Conservation (phyloP, 768 basidiomycete species). For the Mycena haematopus region DNA sequence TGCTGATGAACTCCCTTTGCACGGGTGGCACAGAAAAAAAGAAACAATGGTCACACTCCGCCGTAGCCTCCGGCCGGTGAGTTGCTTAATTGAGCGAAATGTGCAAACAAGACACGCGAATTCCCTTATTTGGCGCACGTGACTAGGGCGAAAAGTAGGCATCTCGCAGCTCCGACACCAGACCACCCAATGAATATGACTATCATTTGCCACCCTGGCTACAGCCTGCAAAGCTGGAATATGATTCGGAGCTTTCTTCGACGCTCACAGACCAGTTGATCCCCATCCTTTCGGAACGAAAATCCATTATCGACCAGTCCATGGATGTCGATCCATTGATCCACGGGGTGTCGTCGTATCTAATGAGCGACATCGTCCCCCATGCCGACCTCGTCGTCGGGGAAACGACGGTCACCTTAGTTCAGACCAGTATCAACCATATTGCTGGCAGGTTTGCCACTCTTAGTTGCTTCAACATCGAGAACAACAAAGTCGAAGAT, state of each 20-base stretch:
- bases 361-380: background rate
- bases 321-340: background rate
- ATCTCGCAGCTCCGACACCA: background rate
- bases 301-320: background rate
- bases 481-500: background rate
- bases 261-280: background rate
- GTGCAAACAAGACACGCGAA: too few relatives aligned
- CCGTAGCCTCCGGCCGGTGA: too few relatives aligned
- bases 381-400: background rate
- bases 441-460: constrained; percentile 9
- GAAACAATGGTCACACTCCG: background rate
- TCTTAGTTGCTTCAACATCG: constrained; percentile 15
- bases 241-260: background rate
- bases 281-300: background rate
- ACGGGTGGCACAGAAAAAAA: background rate
- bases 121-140: too few relatives aligned
- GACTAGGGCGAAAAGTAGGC: too few relatives aligned
- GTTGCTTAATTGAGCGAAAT: too few relatives aligned
- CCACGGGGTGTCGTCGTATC: background rate
- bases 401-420: background rate
- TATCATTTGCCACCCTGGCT: constrained; percentile 20
- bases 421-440: background rate
- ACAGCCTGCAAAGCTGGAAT: background rate
- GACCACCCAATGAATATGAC: constrained; percentile 11
- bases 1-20: too few relatives aligned